Percentiles rank a stretch among this genome's conserved stretches.
phyloP scores from a whole-genome alignment of 169 alveolate species.

The Babesia caballi region DNA sequence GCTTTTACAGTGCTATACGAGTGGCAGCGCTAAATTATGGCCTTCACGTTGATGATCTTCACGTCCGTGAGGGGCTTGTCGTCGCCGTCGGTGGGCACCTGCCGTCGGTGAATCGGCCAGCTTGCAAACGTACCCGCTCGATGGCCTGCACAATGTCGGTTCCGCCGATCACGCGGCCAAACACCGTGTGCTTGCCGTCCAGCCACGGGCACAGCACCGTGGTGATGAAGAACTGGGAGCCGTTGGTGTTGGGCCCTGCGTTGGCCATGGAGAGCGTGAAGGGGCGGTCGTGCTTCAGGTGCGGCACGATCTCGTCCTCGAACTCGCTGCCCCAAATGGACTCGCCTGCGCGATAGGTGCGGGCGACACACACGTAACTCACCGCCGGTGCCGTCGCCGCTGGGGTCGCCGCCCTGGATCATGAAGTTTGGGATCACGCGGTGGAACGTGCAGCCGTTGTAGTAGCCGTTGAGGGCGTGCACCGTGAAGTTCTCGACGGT shows the following conservation, averaged over 20 bases:
- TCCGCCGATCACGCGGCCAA: conserved; percentile 95
- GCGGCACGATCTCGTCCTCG: conserved; percentile 93
- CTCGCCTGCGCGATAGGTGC: conserved; percentile 81
- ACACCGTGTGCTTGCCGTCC: conserved; percentile 97
- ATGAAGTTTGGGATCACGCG: conserved; percentile 93
- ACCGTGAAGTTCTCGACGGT: conserved; percentile 95
- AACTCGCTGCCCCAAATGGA: conserved; percentile 92
- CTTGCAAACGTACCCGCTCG: conserved; percentile 76
- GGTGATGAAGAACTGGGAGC: conserved; percentile 97
- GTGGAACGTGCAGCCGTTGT: conserved; percentile 79
- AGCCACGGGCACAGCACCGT: conserved; percentile 96
- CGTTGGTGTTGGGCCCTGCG: conserved; percentile 97
- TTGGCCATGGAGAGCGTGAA: conserved; percentile 98
- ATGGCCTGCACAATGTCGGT: conserved; percentile 89
- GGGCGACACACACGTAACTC: conserved; percentile 2
- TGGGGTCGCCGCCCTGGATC: conserved; percentile 99
- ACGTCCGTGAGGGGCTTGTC: conserved; percentile 75
- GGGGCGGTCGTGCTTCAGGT: conserved; percentile 92
- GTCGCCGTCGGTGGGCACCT: conserved; percentile 73
- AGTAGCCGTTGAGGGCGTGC: conserved; percentile 92
- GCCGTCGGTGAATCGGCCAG: not conserved
- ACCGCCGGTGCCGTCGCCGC: conserved; percentile 99
- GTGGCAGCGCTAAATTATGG: no score
- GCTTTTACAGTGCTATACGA: no score
- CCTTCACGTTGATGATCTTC: conserved; percentile 68